Base-by-base conservation (phyloP, 768 basidiomycete species). In the Xerocomellus chrysenteron region DNA sequence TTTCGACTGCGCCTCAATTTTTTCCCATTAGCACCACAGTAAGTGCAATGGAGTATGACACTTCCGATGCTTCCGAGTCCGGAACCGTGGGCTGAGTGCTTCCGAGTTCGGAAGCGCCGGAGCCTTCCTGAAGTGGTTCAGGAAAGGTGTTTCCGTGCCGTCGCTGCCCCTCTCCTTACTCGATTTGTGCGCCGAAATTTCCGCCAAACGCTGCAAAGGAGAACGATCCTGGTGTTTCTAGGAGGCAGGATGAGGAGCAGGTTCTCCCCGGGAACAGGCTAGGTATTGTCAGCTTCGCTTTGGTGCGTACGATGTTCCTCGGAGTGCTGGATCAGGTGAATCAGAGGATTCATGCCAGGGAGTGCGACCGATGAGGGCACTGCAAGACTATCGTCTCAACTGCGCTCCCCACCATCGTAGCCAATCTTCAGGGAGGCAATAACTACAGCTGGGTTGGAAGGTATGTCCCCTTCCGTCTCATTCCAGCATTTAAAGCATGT, bases 401-500 rank as follows among this genome's bases (percentile, higher is more conserved):
- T 10, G 86, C 88, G 9, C 70, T 90, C 19, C 87, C 88, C 2
- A 88, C 85, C 2, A 89, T 90, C 44, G 83, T 87, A 21, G 71
- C 65, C 9, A 68, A 86, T 30, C 76, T 90, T 0, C 80, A 82
- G 17, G 87, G 83, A 13, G 85, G 83, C 3, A 77, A 68, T 9
- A 74, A 79, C 40, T 89, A 89, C 58, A 84, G 83, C 50, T 89
- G 88, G 88, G 84, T 89, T 36, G 86, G 85, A 61, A 85, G 79
- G 86, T 83, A 14, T 35, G 35, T 5, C 35, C 12, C 35, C 35
- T 13, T n/a, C n/a, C n/a, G n/a, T n/a, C n/a, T 14, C 12, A 12
- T 35, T 35, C 13, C 13, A 35, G 33, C 5, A 35, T 35, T 13
- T n/a, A n/a, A n/a, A n/a, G 14, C 74, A n/a, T 43, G 26, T 40